A percentile compares a stretch with the other conserved stretches of the same genome.
Conservation (phyloP, 2,329 filamentous ascomycete species). For the Dactylellina parvicollis region DNA sequence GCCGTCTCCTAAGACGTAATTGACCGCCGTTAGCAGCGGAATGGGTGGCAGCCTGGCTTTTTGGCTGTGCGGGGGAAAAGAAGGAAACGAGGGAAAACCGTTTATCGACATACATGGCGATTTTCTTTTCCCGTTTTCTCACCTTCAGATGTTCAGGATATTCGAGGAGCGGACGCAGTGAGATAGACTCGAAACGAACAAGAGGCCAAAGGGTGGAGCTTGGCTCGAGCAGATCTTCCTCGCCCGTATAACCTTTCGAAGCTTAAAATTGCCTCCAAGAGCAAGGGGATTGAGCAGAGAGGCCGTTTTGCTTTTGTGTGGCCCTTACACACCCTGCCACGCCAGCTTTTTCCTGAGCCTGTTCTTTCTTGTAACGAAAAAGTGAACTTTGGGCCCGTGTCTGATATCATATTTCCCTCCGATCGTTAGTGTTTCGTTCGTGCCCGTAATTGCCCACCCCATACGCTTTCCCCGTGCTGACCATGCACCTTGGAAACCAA, state of each 20-base stretch:
- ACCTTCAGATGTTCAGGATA: not conserved
- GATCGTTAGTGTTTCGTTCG: not conserved
- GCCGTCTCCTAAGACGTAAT: conserved; percentile 53
- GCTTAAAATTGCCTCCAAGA: conserved; percentile 53
- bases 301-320: conserved; percentile 27
- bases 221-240: conserved; percentile 24
- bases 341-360: conserved; percentile 1
- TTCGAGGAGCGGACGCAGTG: not conserved
- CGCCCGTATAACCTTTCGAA: conserved; percentile 34
- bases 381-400: conserved; percentile 41
- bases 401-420: conserved; percentile 54
- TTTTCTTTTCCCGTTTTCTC: conserved; percentile 3
- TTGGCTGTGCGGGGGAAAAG: conserved; percentile 34
- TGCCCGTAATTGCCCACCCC: not conserved
- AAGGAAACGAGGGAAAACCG: conserved; percentile 12
- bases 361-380: not conserved
- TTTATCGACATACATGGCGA: conserved; percentile 7
- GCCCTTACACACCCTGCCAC: too few species aligned
- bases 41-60: conserved; percentile 29
- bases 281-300: not conserved
- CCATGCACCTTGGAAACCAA: not conserved
- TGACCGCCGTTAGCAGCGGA: not conserved
- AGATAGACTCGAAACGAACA: not conserved
- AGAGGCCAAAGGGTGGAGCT: conserved; percentile 1
- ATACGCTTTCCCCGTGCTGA: not conserved